Evolutionary conservation across 164 flowering plant genomes (phyloP).

Genomic region (Umbilicus rupestris): DNA sequence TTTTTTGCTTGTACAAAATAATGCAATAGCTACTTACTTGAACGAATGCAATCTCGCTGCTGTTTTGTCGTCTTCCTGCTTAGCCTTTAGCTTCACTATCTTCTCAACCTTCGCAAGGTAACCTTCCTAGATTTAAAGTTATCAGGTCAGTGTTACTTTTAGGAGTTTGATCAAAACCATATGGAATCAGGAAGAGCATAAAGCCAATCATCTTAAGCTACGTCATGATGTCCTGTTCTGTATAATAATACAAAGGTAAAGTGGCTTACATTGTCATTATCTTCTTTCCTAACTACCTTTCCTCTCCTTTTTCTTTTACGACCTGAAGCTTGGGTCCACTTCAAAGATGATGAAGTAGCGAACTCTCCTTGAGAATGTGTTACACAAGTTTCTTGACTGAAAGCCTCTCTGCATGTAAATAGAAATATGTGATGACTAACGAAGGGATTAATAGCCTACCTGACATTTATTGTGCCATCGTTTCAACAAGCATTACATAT

Average conservation of each 20-base stretch:
- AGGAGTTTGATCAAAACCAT: background rate
- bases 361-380: too few relatives aligned
- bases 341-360: too few relatives aligned
- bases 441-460: background rate
- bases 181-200: background rate
- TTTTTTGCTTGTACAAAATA: background rate
- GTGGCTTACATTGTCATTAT: background rate
- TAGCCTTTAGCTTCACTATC: constrained; percentile 47
- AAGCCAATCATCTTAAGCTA: background rate
- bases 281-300: background rate
- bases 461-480: background rate
- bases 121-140: constrained; percentile 18
- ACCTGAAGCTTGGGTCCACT: background rate
- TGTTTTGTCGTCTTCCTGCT: constrained; percentile 78
- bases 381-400: background rate
- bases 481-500: background rate
- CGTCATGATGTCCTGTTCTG: background rate
- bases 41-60: constrained; percentile 64
- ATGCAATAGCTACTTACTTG: constrained; percentile 29
- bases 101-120: constrained; percentile 46
- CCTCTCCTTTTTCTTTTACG: background rate
- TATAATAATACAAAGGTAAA: background rate
- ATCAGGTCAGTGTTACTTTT: background rate
- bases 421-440: background rate
- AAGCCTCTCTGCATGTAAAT: background rate